These are phyloP conservation scores for Aspergillus homomorphus DNA, from an alignment of 495 filamentous ascomycete genomes.

Conservation along the genomic window DNA sequence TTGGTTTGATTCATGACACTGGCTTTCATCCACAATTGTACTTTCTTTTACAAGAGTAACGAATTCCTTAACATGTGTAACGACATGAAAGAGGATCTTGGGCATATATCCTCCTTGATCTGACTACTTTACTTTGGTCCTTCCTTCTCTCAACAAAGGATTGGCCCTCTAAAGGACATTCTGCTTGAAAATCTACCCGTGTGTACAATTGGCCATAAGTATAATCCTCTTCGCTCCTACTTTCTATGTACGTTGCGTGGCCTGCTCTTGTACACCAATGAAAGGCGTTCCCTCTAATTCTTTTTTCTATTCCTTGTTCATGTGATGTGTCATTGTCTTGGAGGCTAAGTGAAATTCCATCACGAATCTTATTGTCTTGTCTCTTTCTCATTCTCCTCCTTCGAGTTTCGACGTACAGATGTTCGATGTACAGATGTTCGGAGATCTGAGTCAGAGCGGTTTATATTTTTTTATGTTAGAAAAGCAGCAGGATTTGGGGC, in stretches of 20 bases:
- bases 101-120: conserved; percentile 7
- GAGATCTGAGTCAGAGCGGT: conserved; percentile 10
- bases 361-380: background rate
- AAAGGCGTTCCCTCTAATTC: conserved; percentile 18
- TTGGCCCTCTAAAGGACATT: conserved; percentile 8
- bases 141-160: conserved; percentile 5
- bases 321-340: background rate
- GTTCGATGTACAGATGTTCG: conserved; percentile 8
- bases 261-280: conserved; percentile 19
- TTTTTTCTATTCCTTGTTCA: conserved; percentile 20
- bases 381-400: conserved; percentile 9
- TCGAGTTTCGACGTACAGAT: conserved; percentile 25
- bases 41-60: conserved; percentile 18
- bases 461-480: conserved; percentile 8
- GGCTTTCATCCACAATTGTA: conserved; percentile 18
- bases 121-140: conserved; percentile 5
- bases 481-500: conserved; percentile 2
- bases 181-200: conserved; percentile 10
- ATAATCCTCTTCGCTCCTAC: conserved; percentile 12
- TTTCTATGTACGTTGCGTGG: conserved; percentile 17
- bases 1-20: conserved; percentile 11
- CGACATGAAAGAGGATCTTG: conserved; percentile 20
- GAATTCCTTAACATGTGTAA: conserved; percentile 22
- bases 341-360: background rate
- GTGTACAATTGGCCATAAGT: conserved; percentile 19